Evolutionary conservation across 169 alveolate species (phyloP), one percentile per base, ranked within the genome.

Genomic region (Eimeria necatrix): DNA sequence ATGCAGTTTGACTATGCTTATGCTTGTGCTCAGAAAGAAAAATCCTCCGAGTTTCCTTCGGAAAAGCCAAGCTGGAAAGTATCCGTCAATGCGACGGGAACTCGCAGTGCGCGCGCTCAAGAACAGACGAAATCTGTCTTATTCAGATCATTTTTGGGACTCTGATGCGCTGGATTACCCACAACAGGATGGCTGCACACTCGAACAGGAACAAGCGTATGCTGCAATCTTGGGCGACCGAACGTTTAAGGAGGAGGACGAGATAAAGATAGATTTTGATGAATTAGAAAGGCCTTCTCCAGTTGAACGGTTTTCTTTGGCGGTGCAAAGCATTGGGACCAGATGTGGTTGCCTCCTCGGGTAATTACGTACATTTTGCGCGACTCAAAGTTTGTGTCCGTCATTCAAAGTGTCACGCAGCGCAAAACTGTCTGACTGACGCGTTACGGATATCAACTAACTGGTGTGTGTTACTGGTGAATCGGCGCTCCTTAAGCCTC

Each of bases 21-120:
- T 60, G 6, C 24, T 61, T 68, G 80, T 68, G 80, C 22, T n/a
- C 81, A 85, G 93, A 80, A 60, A n/a, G 68, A 85, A 14, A 12
- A 85, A 85, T n/a, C 93, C 93, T 4, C 93, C 93, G 18, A 61
- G 16, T 46, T 85, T 85, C 83, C 70, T 85, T 85, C 93, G 93
- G 51, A 85, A 85, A 80, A 85, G 93, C 80, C 24, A 46, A 16
- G 93, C 93, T 22, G 22, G 60, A 46, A 85, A 26, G 52, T 85
- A 46, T 64, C 93, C 93, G 51, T 85, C 93, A 61, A 80, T 59
- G 93, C 93, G 93, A 5, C 59, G 70, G 14, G 8, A 46, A 22
- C 41, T 32, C 22, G 76, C 93, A 61, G 60, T 26, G 46, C 93
- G 93, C n/a, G 12, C 52, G 60, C 22, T 59, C 10, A 85, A 61